Conservation (phyloP, 2,329 filamentous ascomycete species). For the Ophiostoma himal-ulmi region DNA sequence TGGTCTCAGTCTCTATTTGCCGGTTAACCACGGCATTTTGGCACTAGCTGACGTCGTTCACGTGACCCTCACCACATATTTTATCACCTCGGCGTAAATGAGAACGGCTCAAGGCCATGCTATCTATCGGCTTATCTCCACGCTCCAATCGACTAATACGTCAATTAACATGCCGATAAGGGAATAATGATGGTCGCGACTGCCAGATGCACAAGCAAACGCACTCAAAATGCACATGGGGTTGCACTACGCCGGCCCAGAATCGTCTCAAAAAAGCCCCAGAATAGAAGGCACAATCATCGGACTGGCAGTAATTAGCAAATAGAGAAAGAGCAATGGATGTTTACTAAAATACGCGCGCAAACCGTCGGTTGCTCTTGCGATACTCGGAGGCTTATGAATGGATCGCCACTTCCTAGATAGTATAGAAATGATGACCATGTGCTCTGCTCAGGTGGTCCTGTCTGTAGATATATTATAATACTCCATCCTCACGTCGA, state of each 20-base stretch:
- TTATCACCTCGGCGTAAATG: not conserved
- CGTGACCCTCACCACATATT: not conserved
- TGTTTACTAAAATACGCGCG: not conserved
- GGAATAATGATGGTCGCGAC: not conserved
- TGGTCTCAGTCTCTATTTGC: not conserved
- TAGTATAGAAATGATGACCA: not conserved
- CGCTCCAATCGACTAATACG: conserved; percentile 2
- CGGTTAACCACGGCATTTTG: conserved; percentile 9
- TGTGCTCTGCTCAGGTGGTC: not conserved
- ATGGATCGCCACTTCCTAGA: not conserved
- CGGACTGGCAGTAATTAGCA: not conserved
- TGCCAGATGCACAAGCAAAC: not conserved
- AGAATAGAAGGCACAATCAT: not conserved
- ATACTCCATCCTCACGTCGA: not conserved
- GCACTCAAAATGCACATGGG: not conserved
- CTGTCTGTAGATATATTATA: conserved; percentile 2
- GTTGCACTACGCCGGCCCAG: not conserved
- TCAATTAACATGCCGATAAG: conserved; percentile 6
- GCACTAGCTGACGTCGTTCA: not conserved
- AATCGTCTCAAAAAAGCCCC: not conserved
- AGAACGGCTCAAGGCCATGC: conserved; percentile 7
- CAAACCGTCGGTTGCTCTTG: conserved; percentile 6
- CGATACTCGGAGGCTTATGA: conserved; percentile 9
- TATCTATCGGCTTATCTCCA: conserved; percentile 2
- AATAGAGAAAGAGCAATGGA: not conserved